Evolutionary conservation across 2,329 filamentous ascomycete species (phyloP), one percentile per base, ranked within the genome.

Genomic region (Pseudocercospora fijiensis): DNA sequence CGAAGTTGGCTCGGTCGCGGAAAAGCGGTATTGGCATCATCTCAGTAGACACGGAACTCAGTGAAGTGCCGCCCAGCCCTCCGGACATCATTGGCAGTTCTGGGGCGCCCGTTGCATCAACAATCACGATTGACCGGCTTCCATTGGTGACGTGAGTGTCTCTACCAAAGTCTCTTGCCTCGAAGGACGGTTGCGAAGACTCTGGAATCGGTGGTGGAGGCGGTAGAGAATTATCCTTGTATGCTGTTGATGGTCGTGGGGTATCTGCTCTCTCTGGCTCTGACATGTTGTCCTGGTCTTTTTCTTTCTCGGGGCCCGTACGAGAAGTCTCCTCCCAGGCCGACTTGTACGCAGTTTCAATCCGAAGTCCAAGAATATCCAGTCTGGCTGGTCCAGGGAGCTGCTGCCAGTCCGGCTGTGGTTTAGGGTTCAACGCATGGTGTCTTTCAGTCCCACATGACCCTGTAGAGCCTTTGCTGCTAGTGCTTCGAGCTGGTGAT

Each of bases 91-190:
- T 64, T 4, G 70, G 66, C 11, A 69, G n/a, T 52, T 70, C 65
- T 33, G 69, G 68, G 0, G 88, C 89, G 30, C 86, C 86, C 63
- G 84, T 86, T 67, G 85, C 84, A 70, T 96, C 91, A 37, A 96
- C 87, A 72, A 96, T 96, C 61, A 96, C 84, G 68, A 96, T 96
- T 0, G 92, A 96, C 73, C 93, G 89, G 80, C 91, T 96, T n/a
- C 91, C 90, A 10, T 83, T 83, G 0, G 92, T 95, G 51, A 94
- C 85, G 61, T 81, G 81, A 67, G 84, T 86, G 58, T 80, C 73
- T 20, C 66, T 63, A 9, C 62, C 65, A 49, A 70, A 67, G 57
- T 70, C 66, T 59, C 64, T 58, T 3, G 64, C 51, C 28, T 69
- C 59, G 26, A 62, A 65, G 13, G 67, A 68, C 41, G 69, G 59